A percentile compares a stretch with the other conserved stretches of the same genome.
Evolutionary conservation across 169 alveolate genomes (phyloP).

Genomic region (Plasmodium gallinaceum): DNA sequence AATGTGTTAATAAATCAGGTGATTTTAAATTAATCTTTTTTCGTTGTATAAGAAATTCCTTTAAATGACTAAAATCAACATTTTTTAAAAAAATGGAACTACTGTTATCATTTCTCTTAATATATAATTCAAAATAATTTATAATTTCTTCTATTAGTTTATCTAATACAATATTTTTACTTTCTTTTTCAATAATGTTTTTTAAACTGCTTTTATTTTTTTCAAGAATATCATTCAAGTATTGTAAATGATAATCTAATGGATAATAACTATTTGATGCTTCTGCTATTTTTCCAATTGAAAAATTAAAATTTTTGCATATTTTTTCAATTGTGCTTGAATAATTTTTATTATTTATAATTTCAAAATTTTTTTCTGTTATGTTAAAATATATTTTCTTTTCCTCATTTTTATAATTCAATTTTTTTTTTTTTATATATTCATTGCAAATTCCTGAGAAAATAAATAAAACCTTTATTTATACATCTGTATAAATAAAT

Average conservation of each 20-base stretch:
- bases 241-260: conserved; percentile 61
- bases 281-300: background rate
- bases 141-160: conserved; percentile 15
- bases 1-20: background rate
- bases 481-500: background rate
- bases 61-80: conserved; percentile 19
- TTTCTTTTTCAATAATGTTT: conserved; percentile 38
- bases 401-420: conserved; percentile 9
- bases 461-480: background rate
- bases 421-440: conserved; percentile 30
- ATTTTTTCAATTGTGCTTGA: conserved; percentile 11
- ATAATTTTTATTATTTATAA: conserved; percentile 25
- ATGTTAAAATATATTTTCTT: conserved; percentile 45
- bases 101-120: background rate
- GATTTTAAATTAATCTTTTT: conserved; percentile 19
- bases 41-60: conserved; percentile 40
- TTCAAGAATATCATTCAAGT: conserved; percentile 40
- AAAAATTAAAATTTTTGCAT: conserved; percentile 36
- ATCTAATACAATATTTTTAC: background rate
- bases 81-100: conserved; percentile 18
- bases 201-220: conserved; percentile 15
- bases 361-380: conserved; percentile 46
- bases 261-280: conserved; percentile 65
- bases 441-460: conserved; percentile 61
- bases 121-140: background rate